Conservation (phyloP, 177 flowering plant species). For the Vitis hybrid region DNA sequence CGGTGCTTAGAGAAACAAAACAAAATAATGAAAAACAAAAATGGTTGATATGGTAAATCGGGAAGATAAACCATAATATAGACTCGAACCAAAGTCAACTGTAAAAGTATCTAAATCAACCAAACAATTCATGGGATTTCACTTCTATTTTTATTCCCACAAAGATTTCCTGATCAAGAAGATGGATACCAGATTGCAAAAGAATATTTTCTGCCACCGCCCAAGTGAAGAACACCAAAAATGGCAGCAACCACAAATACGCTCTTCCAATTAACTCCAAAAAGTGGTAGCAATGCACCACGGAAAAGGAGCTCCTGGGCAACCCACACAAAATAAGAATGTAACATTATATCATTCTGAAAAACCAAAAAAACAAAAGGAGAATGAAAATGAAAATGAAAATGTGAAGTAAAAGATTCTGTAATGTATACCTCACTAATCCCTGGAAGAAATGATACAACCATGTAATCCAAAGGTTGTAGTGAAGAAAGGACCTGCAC, state of each 20-base stretch:
- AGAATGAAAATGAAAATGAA: background rate
- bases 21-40: too few species aligned
- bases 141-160: background rate
- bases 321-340: background rate
- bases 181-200: constrained; percentile 72
- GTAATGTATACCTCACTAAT: constrained; percentile 63
- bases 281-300: constrained; percentile 79
- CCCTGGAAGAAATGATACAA: constrained; percentile 83
- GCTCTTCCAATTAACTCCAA: constrained; percentile 63
- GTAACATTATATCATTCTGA: background rate
- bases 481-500: constrained; percentile 84
- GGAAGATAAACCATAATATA: too few species aligned
- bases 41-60: too few species aligned
- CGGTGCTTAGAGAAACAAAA: too few species aligned
- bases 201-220: constrained; percentile 75
- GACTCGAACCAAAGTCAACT: too few species aligned
- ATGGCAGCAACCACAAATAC: constrained; percentile 54
- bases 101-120: background rate
- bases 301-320: constrained; percentile 89
- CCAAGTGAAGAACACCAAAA: constrained; percentile 81
- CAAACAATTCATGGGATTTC: background rate
- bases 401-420: background rate
- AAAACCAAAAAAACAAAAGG: background rate
- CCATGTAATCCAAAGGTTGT: constrained; percentile 68
- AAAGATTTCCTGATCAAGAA: constrained; percentile 3